These are phyloP conservation scores for Passiflora organensis DNA, from an alignment of 345 rosid species.

Conservation along the genomic window DNA sequence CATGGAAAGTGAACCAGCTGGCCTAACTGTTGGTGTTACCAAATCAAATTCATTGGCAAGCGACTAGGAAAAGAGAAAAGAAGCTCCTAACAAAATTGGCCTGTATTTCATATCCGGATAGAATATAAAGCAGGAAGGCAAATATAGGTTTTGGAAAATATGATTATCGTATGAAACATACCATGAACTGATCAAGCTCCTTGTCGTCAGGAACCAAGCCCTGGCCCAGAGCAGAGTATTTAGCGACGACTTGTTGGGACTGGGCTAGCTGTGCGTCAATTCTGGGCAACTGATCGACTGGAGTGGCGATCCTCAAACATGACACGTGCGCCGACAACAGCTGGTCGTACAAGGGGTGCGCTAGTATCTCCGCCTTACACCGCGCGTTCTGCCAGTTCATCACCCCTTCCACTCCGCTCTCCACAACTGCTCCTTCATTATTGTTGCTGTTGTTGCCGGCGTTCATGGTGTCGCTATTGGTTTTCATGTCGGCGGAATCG, in stretches of 20 bases:
- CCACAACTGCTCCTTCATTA: slow-evolving; percentile 39
- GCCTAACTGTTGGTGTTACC: neutral
- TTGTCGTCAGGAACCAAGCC: slow-evolving; percentile 67
- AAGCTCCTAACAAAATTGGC: neutral
- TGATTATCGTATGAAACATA: slow-evolving; percentile 19
- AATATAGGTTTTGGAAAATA: too few species aligned
- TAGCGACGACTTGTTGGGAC: slow-evolving; percentile 85
- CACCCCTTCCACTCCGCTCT: slow-evolving; percentile 42
- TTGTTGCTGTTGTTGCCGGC: slow-evolving; percentile 9
- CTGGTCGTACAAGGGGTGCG: slow-evolving; percentile 91
- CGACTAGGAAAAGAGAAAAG: neutral
- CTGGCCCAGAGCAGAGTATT: slow-evolving; percentile 75
- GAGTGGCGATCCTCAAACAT: slow-evolving; percentile 84
- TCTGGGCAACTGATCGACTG: slow-evolving; percentile 91
- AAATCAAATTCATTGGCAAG: neutral
- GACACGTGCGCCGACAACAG: slow-evolving; percentile 87
- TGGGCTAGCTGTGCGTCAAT: slow-evolving; percentile 95
- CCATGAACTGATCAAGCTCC: slow-evolving; percentile 99
- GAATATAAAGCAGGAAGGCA: neutral
- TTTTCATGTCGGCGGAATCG: slow-evolving; percentile 43
- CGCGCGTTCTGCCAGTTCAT: slow-evolving; percentile 87
- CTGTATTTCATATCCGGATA: neutral
- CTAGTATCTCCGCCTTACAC: slow-evolving; percentile 74
- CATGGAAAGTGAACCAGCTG: neutral
- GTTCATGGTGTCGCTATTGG: slow-evolving; percentile 29